phyloP scores from a whole-genome alignment of 768 basidiomycete genomes.

The Artomyces pyxidatus region DNA sequence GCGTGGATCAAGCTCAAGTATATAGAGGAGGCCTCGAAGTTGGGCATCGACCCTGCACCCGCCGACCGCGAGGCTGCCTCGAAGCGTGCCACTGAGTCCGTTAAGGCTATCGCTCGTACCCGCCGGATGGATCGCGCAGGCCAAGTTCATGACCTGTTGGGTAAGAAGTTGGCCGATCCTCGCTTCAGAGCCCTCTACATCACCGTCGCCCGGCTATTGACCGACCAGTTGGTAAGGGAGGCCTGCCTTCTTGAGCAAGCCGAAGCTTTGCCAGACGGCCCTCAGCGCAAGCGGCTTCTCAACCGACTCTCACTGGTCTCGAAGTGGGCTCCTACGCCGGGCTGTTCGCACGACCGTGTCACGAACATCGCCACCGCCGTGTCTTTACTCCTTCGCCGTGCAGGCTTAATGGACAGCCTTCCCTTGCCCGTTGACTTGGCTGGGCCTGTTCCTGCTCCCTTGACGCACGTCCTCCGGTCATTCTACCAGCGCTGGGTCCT shows the following conservation, averaged over 20 bases:
- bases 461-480: constrained; percentile 40
- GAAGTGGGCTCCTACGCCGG: constrained; percentile 67
- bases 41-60: no score
- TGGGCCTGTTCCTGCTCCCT: constrained; percentile 26
- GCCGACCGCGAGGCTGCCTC: no score
- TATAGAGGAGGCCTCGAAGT: no score
- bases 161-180: constrained; percentile 34
- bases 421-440: constrained; percentile 13
- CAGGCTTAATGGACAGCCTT: constrained; percentile 18
- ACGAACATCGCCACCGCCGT: constrained; percentile 64
- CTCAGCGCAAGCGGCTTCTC: constrained; percentile 23
- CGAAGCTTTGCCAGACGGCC: constrained; percentile 25
- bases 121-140: constrained; percentile 14
- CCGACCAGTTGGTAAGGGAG: constrained; percentile 43
- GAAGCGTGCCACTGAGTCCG: no score
- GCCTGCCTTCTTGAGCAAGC: constrained; percentile 31
- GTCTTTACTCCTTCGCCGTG: constrained; percentile 39
- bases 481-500: constrained; percentile 54
- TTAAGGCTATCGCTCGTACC: neutral
- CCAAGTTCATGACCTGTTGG: constrained; percentile 27
- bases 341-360: constrained; percentile 48
- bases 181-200: constrained; percentile 59
- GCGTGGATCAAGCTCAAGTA: no score
- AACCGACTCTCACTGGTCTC: constrained; percentile 46
- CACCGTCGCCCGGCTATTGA: constrained; percentile 52